Percentiles rank a stretch among this genome's conserved stretches.
Evolutionary conservation across 2,329 filamentous ascomycete species (phyloP).

Genomic region (Moelleriella libera): DNA sequence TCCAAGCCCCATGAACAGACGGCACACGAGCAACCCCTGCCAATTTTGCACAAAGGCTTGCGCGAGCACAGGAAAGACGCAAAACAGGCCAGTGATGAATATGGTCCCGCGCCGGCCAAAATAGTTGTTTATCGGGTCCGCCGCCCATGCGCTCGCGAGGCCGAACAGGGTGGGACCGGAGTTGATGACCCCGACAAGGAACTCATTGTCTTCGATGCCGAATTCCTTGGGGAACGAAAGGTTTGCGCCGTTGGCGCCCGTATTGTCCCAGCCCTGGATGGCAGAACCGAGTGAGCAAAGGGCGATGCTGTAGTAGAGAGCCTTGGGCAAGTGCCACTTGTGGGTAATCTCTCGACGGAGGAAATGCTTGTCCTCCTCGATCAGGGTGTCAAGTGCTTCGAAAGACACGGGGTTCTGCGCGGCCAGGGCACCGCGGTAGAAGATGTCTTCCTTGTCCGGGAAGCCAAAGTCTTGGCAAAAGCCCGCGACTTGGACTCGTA

Average conservation of each 20-base stretch:
- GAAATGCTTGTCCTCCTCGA: slow-evolving; percentile 9
- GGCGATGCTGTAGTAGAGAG: slow-evolving; percentile 13
- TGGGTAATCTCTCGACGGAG: slow-evolving; percentile 12
- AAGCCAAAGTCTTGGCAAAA: slow-evolving; percentile 15
- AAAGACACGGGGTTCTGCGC: slow-evolving; percentile 11
- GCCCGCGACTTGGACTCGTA: slow-evolving; percentile 8
- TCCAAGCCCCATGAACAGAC: slow-evolving; percentile 39
- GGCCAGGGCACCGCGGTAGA: slow-evolving; percentile 14
- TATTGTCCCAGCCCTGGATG: slow-evolving; percentile 29
- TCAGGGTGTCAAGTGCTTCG: slow-evolving; percentile 10
- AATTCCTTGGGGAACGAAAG: slow-evolving; percentile 21
- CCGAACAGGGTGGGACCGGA: slow-evolving; percentile 12
- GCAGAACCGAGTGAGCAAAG: slow-evolving; percentile 16
- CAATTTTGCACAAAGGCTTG: slow-evolving; percentile 37
- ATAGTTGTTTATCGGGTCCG: slow-evolving; percentile 21
- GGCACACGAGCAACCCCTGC: slow-evolving; percentile 25
- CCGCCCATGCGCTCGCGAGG: slow-evolving; percentile 12
- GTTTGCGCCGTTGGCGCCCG: slow-evolving; percentile 24
- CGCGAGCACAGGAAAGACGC: slow-evolving; percentile 38
- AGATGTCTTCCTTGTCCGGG: slow-evolving; percentile 11
- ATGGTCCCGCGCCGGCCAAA: slow-evolving; percentile 22
- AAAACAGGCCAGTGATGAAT: slow-evolving; percentile 41
- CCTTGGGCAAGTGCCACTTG: slow-evolving; percentile 13
- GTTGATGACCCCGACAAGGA: slow-evolving; percentile 46
- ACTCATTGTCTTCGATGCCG: slow-evolving; percentile 21